Conservation (phyloP, 805 yeast species). For the Sungouiella blattae region DNA sequence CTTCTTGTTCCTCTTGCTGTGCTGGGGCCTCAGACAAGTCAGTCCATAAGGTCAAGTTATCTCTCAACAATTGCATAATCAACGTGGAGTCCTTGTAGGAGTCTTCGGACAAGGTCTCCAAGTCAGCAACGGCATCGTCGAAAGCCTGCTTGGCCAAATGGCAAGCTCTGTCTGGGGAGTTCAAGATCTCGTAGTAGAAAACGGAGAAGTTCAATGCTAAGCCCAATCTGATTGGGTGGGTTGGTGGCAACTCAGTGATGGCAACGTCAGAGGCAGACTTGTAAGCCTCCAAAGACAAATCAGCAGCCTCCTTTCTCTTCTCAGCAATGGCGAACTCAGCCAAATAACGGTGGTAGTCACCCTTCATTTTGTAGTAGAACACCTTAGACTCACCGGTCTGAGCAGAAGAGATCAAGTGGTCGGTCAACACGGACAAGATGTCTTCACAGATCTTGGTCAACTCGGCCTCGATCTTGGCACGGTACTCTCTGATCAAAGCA, state of each 20-base stretch:
- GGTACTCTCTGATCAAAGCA: conserved; percentile 84
- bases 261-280: conserved; percentile 96
- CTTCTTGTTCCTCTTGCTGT: conserved; percentile 34
- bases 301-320: conserved; percentile 89
- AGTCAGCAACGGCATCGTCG: conserved; percentile 98
- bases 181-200: conserved; percentile 95
- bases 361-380: conserved; percentile 98
- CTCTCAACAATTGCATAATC: conserved; percentile 98
- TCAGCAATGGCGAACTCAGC: conserved; percentile 95
- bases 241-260: conserved; percentile 93
- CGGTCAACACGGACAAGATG: conserved; percentile 80
- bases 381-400: conserved; percentile 97
- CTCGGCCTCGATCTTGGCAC: conserved; percentile 90
- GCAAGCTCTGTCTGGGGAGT: conserved; percentile 98
- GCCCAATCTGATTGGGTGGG: conserved; percentile 98
- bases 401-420: conserved; percentile 90
- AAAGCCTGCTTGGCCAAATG: conserved; percentile 98
- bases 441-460: conserved; percentile 92
- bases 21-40: conserved; percentile 80
- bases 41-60: conserved; percentile 97
- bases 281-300: conserved; percentile 89
- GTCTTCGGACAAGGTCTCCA: conserved; percentile 96
- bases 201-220: conserved; percentile 97
- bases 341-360: conserved; percentile 98
- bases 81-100: conserved; percentile 97